Base-by-base conservation (phyloP, 2,329 filamentous ascomycete genomes). In the Pezicula neosporulosa region DNA sequence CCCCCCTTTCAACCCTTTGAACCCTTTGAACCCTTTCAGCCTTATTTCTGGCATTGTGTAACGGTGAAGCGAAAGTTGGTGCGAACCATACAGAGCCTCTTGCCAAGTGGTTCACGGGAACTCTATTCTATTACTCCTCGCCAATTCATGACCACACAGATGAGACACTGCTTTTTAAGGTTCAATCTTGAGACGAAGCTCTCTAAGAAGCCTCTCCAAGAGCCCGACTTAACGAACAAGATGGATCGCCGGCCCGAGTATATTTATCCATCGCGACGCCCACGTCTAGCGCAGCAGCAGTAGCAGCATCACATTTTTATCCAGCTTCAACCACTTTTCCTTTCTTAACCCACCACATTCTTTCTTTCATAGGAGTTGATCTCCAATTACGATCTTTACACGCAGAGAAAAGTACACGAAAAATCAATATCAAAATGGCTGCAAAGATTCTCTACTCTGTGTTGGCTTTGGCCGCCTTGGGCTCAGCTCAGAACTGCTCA, bases 401-500 rank as follows among this genome's bases (percentile, higher is more conserved):
- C 28, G 27, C 28, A 42, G 24, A 19, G 13, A 8, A 42, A 19
- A 19, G 13, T 13, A 19, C 39, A 42, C 3, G 4, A 21, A n/a
- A 12, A 6, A 6, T 13, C 16, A 6, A 28, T n/a, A n/a, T n/a
- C n/a, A n/a, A 44, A 44, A 44, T 44, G 42, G 24, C 27, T 15
- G 24, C 42, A 21, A 44, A 44, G 12, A 28, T 44, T 27, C 27
- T 44, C 16, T 44, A 24, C 42, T 24, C 21, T 9, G 42, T 12
- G 24, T 30, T 60, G 41, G 49, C 48, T 6, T 28, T 63, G 38
- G 51, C 52, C 9, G 52, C 55, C 24, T 48, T 48, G 35, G 54
- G 50, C 19, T 38, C 46, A 16, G 64, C 67, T 1, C 66, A 71
- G 56, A 60, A 65, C 28, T 72, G 69, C 56, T 56, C 65, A 2